These are phyloP conservation scores for Mycena latifolia DNA, from an alignment of 768 basidiomycete species.

Conservation along the genomic window DNA sequence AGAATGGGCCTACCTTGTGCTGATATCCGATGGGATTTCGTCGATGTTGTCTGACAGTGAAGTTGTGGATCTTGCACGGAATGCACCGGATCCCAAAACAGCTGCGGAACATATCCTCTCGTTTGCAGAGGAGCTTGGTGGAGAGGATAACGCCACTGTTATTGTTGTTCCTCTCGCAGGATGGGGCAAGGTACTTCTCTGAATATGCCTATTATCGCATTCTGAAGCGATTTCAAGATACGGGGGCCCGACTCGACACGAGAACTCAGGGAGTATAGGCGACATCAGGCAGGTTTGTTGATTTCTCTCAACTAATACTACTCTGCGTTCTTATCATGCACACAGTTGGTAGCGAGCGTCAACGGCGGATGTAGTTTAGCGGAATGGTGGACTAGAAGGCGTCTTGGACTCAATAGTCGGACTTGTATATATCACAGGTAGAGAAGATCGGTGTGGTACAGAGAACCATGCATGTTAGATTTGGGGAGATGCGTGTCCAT, in stretches of 20 bases:
- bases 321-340: conserved; percentile 7
- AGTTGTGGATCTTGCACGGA: conserved; percentile 89
- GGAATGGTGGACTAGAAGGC: no score
- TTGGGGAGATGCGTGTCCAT: conserved; percentile 90
- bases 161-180: conserved; percentile 93
- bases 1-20: conserved; percentile 88
- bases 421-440: no score
- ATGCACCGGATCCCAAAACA: conserved; percentile 74
- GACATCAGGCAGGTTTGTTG: conserved; percentile 68
- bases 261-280: conserved; percentile 85
- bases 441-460: not conserved
- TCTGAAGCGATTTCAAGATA: conserved; percentile 44
- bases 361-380: conserved; percentile 67
- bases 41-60: conserved; percentile 94
- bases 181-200: conserved; percentile 72
- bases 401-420: no score
- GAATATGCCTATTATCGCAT: not conserved
- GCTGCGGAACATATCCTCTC: conserved; percentile 89
- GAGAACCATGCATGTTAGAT: conserved; percentile 61
- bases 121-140: conserved; percentile 89
- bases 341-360: conserved; percentile 76
- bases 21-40: conserved; percentile 95
- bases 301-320: not conserved
- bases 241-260: conserved; percentile 86
- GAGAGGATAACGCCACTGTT: conserved; percentile 92